phyloP scores from a whole-genome alignment of 768 basidiomycete genomes.

The Rhodotorula taiwanensis region DNA sequence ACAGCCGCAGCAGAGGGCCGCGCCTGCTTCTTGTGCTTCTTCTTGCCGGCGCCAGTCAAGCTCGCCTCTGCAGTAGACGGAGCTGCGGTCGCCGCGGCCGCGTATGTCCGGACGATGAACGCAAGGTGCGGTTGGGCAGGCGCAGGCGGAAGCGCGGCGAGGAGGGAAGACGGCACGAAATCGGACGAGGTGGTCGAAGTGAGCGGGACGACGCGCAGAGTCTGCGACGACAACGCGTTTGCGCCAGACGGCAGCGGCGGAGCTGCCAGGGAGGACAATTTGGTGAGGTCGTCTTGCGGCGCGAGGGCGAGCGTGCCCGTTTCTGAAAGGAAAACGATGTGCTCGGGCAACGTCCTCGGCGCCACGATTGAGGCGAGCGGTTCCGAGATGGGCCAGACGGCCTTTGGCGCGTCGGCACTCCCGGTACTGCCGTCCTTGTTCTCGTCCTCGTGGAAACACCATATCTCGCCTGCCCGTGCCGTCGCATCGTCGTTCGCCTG shows the following conservation, averaged over 20 bases:
- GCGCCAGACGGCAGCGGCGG: background rate
- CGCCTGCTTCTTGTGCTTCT: slow-evolving; percentile 34
- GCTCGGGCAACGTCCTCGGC: slow-evolving; percentile 27
- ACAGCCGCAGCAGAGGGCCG: slow-evolving; percentile 25
- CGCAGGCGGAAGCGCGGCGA: slow-evolving; percentile 18
- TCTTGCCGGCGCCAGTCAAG: slow-evolving; percentile 29
- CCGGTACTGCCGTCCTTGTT: slow-evolving; percentile 34
- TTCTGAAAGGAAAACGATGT: slow-evolving; percentile 30
- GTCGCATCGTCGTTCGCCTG: slow-evolving; percentile 12
- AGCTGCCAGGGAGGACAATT: slow-evolving; percentile 24
- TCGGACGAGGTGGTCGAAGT: slow-evolving; percentile 8
- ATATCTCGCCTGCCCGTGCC: slow-evolving; percentile 36
- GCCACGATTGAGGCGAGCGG: slow-evolving; percentile 23
- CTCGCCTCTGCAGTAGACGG: background rate
- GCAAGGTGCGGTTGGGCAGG: slow-evolving; percentile 22
- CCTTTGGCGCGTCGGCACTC: slow-evolving; percentile 29
- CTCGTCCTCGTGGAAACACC: slow-evolving; percentile 36
- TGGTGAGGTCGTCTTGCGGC: slow-evolving; percentile 14
- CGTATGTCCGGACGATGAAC: slow-evolving; percentile 20
- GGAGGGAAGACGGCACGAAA: slow-evolving; percentile 13
- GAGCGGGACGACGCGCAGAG: slow-evolving; percentile 16
- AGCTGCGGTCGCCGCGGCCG: background rate
- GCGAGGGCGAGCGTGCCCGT: slow-evolving; percentile 34
- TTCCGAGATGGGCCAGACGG: slow-evolving; percentile 33
- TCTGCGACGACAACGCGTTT: background rate